phyloP scores from a whole-genome alignment of 1,284 basidiomycete species.

The Microbotryum saponariae region DNA sequence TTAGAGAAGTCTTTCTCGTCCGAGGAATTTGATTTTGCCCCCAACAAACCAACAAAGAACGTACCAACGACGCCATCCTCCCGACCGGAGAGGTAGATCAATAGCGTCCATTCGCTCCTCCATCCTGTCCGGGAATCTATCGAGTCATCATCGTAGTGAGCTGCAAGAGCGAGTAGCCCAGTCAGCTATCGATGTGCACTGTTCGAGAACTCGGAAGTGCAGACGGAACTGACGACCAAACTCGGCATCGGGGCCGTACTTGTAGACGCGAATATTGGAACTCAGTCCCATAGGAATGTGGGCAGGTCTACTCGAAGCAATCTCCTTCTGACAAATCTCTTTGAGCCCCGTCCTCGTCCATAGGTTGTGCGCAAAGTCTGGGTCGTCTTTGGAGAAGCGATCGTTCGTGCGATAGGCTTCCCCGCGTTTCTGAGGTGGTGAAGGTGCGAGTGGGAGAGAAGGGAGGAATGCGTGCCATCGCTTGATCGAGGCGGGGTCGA shows the following conservation, averaged over 20 bases:
- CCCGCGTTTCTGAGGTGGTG: constrained; percentile 62
- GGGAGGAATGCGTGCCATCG: constrained; percentile 5
- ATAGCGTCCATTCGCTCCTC: constrained; percentile 65
- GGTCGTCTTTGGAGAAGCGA: constrained; percentile 56
- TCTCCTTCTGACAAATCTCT: background rate
- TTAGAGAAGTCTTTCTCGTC: background rate
- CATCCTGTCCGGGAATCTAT: constrained; percentile 39
- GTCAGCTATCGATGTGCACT: constrained; percentile 25
- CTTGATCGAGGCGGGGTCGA: background rate
- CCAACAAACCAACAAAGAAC: background rate
- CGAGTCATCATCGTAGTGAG: constrained; percentile 68
- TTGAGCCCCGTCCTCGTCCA: constrained; percentile 35
- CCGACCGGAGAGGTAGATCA: constrained; percentile 64
- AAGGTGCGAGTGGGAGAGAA: constrained; percentile 42
- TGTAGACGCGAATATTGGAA: constrained; percentile 43
- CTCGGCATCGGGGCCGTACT: constrained; percentile 36
- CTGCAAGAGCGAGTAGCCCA: constrained; percentile 49
- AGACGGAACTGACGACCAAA: constrained; percentile 38
- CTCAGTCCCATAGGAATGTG: constrained; percentile 35
- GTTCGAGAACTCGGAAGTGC: background rate
- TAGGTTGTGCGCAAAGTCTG: constrained; percentile 54
- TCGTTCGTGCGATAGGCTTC: constrained; percentile 69
- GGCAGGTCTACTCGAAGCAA: constrained; percentile 4
- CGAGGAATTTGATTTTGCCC: too few species aligned
- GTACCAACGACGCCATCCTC: constrained; percentile 56